Conservation (phyloP, 192 early-diverging fungal species). For the Backusella macrospora region DNA sequence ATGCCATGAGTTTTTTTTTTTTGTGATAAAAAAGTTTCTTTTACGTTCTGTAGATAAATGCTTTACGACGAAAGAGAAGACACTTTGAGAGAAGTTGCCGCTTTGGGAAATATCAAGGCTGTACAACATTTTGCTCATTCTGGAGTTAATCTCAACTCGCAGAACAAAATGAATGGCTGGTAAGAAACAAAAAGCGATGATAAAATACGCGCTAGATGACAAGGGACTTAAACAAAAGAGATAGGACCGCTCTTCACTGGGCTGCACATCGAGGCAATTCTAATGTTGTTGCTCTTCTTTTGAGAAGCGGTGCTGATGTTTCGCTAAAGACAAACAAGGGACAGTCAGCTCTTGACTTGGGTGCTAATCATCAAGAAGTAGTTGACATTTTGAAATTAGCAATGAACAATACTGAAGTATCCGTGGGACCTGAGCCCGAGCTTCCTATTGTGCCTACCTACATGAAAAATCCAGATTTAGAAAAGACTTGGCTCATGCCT, state of each 20-base stretch:
- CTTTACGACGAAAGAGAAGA: constrained; percentile 40
- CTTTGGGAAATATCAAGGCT: constrained; percentile 74
- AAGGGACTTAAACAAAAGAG: background rate
- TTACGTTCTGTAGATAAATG: constrained; percentile 8
- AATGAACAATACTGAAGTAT: constrained; percentile 26
- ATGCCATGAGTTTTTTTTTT: too few species aligned
- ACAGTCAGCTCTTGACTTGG: constrained; percentile 63
- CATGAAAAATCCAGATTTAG: constrained; percentile 65
- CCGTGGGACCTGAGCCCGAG: constrained; percentile 28
- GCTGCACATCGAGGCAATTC: constrained; percentile 68
- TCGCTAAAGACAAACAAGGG: constrained; percentile 61
- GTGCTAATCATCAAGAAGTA: constrained; percentile 44
- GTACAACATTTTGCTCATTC: constrained; percentile 62
- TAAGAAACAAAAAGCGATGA: constrained; percentile 25
- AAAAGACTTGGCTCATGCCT: constrained; percentile 68
- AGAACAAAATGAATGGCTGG: constrained; percentile 76
- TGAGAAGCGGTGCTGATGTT: constrained; percentile 67
- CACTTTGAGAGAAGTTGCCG: constrained; percentile 43
- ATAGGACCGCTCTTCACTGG: constrained; percentile 77
- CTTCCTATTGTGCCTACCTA: constrained; percentile 64
- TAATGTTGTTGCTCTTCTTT: constrained; percentile 56
- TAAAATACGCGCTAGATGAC: background rate
- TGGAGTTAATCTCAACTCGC: constrained; percentile 68
- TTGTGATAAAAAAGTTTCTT: background rate
- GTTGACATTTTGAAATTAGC: constrained; percentile 3